These are phyloP conservation scores for Cordyceps javanica DNA, from an alignment of 2,329 filamentous ascomycete species.

Conservation along the genomic window DNA sequence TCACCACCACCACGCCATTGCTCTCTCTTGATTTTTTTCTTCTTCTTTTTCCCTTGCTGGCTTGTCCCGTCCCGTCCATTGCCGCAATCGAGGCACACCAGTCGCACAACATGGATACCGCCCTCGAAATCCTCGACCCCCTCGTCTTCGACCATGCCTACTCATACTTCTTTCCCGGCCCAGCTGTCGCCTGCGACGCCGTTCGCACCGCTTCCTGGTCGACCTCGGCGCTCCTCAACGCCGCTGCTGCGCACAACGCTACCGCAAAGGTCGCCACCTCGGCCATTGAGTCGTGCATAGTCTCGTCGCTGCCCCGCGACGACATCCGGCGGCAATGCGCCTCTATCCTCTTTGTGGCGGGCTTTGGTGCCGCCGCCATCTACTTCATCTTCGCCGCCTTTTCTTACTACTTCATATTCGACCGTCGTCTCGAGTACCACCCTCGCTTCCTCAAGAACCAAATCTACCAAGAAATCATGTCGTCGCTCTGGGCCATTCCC, in stretches of 20 bases:
- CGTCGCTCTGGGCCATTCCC: conserved; percentile 36
- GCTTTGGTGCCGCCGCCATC: conserved; percentile 30
- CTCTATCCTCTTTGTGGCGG: conserved; percentile 33
- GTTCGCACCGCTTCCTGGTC: conserved; percentile 11
- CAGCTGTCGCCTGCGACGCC: conserved; percentile 13
- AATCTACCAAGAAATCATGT: conserved; percentile 36
- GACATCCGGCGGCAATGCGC: conserved; percentile 33
- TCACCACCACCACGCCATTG: no score
- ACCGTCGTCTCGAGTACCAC: conserved; percentile 39
- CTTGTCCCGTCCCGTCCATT: neutral
- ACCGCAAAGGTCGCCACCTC: conserved; percentile 4
- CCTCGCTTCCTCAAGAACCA: conserved; percentile 44
- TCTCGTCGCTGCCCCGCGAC: conserved; percentile 37
- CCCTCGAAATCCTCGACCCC: conserved; percentile 36
- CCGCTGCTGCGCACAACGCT: conserved; percentile 10
- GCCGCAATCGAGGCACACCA: conserved; percentile 2
- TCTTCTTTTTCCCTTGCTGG: neutral
- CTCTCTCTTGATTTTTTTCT: no score
- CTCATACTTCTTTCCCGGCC: conserved; percentile 30
- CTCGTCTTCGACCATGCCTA: conserved; percentile 35
- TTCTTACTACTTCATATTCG: conserved; percentile 64
- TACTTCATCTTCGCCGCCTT: conserved; percentile 66
- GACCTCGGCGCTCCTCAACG: neutral
- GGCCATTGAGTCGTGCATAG: conserved; percentile 41
- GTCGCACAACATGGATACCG: conserved; percentile 29